A percentile compares a stretch with the other conserved stretches of the same genome.
Evolutionary conservation across 2,329 filamentous ascomycete species (phyloP).

Genomic region (Zymoseptoria tritici): DNA sequence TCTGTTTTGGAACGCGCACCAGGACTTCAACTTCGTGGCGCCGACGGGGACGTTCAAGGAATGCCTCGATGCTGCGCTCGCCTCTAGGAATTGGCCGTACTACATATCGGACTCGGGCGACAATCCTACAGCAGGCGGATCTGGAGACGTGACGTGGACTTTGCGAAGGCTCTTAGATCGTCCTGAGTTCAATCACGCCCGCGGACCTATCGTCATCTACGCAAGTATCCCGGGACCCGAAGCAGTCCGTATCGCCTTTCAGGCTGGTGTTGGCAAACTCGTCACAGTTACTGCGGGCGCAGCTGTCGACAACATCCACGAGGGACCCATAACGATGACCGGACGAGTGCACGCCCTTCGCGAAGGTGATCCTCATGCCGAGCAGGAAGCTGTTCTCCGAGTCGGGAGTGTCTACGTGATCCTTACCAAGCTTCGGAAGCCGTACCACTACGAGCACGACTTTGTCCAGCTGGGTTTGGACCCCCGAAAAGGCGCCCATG

Average conservation of each 20-base stretch:
- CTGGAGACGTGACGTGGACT: constrained; percentile 18
- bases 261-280: constrained; percentile 11
- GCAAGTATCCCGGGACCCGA: constrained; percentile 15
- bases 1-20: constrained; percentile 14
- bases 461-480: constrained; percentile 13
- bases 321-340: constrained; percentile 13
- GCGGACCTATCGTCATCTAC: constrained; percentile 12
- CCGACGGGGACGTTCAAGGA: constrained; percentile 14
- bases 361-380: constrained; percentile 11
- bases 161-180: constrained; percentile 7
- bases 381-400: constrained; percentile 13
- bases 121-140: constrained; percentile 17
- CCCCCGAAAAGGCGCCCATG: constrained; percentile 7
- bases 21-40: constrained; percentile 16
- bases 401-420: constrained; percentile 15
- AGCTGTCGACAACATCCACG: constrained; percentile 13
- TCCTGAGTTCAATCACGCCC: constrained; percentile 1
- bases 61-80: constrained; percentile 10
- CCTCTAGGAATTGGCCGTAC: constrained; percentile 7
- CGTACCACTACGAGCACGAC: constrained; percentile 16
- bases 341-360: constrained; percentile 12
- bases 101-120: constrained; percentile 21
- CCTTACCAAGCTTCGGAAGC: constrained; percentile 16
- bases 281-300: constrained; percentile 16
- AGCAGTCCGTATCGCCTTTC: constrained; percentile 5